Conservation (phyloP, 164 flowering plant genomes). For the Saururus chinensis region DNA sequence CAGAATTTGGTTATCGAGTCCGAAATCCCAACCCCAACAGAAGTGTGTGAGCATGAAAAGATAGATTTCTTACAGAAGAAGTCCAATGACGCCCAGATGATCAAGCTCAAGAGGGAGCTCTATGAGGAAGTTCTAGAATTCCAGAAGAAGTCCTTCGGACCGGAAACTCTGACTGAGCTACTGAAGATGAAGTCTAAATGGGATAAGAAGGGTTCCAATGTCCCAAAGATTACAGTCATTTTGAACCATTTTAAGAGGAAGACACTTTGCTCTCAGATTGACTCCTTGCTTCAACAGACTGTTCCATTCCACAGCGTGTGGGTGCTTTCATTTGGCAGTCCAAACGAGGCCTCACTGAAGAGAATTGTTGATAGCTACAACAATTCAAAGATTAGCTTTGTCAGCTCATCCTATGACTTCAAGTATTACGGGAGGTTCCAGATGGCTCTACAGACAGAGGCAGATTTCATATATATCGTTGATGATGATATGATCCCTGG, state of each 20-base stretch:
- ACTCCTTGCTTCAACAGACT: slow-evolving; percentile 76
- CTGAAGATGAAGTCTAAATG: slow-evolving; percentile 81
- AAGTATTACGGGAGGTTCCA: slow-evolving; percentile 97
- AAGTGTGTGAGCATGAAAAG: slow-evolving; percentile 75
- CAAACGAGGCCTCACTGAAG: slow-evolving; percentile 58
- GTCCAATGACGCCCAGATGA: slow-evolving; percentile 73
- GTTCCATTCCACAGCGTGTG: slow-evolving; percentile 82
- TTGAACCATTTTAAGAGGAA: slow-evolving; percentile 94
- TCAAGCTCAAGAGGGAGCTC: slow-evolving; percentile 74
- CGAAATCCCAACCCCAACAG: slow-evolving; percentile 26
- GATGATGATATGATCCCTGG: slow-evolving; percentile 99
- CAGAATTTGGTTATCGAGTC: slow-evolving; percentile 27
- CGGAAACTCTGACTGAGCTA: slow-evolving; percentile 64
- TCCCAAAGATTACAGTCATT: slow-evolving; percentile 71
- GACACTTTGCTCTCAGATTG: slow-evolving; percentile 87
- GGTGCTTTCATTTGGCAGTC: slow-evolving; percentile 93
- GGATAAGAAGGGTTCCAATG: slow-evolving; percentile 42
- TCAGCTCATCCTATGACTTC: slow-evolving; percentile 84
- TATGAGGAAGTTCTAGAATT: slow-evolving; percentile 63
- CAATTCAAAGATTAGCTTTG: slow-evolving; percentile 73
- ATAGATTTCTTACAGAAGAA: slow-evolving; percentile 89
- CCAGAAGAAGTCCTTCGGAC: slow-evolving; percentile 50
- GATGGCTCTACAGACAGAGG: slow-evolving; percentile 88
- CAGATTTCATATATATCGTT: slow-evolving; percentile 78
- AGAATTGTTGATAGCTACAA: slow-evolving; percentile 81